Evolutionary conservation across 208 protist species (phyloP).

Genomic region (Trypanosoma boissoni): DNA sequence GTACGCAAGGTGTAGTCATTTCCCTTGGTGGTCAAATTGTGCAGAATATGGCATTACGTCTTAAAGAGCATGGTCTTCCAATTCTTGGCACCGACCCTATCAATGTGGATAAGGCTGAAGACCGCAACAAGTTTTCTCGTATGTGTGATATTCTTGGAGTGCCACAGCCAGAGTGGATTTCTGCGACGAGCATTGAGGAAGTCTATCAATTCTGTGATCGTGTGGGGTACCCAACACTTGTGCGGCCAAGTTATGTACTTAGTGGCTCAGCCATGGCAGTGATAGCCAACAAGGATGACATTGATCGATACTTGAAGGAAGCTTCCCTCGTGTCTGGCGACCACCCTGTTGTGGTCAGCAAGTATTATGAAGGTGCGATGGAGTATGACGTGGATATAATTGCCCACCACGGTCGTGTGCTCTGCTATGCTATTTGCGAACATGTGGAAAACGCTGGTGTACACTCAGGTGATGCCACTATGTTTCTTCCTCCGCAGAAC

Average conservation of each 20-base stretch:
- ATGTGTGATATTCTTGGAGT: constrained; percentile 94
- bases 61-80: constrained; percentile 86
- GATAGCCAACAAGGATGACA: constrained; percentile 90
- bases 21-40: constrained; percentile 97
- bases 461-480: constrained; percentile 96
- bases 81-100: constrained; percentile 95
- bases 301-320: constrained; percentile 92
- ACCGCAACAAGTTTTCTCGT: constrained; percentile 94
- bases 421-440: constrained; percentile 97
- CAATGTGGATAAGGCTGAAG: constrained; percentile 97
- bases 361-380: constrained; percentile 96
- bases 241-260: constrained; percentile 97
- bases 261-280: constrained; percentile 97
- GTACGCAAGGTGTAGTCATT: constrained; percentile 92
- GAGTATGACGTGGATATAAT: constrained; percentile 99
- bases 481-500: constrained; percentile 93
- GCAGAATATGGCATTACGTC: constrained; percentile 97
- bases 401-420: constrained; percentile 93
- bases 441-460: constrained; percentile 99
- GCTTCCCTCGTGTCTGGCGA: constrained; percentile 89
- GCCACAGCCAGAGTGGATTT: constrained; percentile 97
- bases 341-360: constrained; percentile 96
- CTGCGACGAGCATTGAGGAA: constrained; percentile 86
- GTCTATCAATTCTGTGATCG: constrained; percentile 88
- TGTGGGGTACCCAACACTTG: constrained; percentile 94